Evolutionary conservation across 73 alveolate genomes (phyloP).

Genomic region (Paramecium primaurelia): DNA sequence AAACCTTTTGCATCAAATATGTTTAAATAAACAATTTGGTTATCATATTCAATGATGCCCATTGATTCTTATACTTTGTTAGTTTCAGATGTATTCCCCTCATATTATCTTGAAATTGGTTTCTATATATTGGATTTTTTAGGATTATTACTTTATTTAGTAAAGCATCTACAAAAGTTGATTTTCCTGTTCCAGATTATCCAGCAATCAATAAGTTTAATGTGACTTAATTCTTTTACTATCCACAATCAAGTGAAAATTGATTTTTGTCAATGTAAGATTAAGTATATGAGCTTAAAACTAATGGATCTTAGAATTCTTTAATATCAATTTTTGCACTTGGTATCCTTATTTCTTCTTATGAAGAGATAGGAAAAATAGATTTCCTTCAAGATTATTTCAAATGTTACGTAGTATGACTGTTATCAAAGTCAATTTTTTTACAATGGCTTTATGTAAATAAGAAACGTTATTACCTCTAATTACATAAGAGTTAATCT

Average conservation of each 20-base stretch:
- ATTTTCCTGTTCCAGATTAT: slow-evolving; percentile 42
- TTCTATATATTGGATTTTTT: not conserved
- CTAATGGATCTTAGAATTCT: not conserved
- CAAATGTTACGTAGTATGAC: slow-evolving; percentile 14
- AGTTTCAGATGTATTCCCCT: not conserved
- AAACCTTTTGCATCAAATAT: not conserved
- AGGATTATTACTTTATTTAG: not conserved
- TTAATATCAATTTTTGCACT: not conserved
- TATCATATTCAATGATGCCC: not conserved
- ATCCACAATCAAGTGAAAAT: not conserved
- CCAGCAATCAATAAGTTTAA: slow-evolving; percentile 52
- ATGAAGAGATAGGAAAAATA: not conserved
- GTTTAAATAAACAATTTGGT: not conserved
- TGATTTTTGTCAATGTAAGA: not conserved
- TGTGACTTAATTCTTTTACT: not conserved
- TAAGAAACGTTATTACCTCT: not conserved
- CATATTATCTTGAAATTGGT: not conserved
- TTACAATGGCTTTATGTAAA: not conserved
- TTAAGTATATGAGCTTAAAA: not conserved
- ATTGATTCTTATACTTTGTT: not conserved
- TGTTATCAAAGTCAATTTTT: not conserved
- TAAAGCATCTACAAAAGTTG: slow-evolving; percentile 48
- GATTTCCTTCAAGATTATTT: not conserved
- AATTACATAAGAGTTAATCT: not conserved
- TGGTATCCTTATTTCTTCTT: not conserved